A percentile compares a stretch with the other conserved stretches of the same genome.
Evolutionary conservation across 2,329 filamentous ascomycete species (phyloP).

Genomic region (Ilyonectria robusta): DNA sequence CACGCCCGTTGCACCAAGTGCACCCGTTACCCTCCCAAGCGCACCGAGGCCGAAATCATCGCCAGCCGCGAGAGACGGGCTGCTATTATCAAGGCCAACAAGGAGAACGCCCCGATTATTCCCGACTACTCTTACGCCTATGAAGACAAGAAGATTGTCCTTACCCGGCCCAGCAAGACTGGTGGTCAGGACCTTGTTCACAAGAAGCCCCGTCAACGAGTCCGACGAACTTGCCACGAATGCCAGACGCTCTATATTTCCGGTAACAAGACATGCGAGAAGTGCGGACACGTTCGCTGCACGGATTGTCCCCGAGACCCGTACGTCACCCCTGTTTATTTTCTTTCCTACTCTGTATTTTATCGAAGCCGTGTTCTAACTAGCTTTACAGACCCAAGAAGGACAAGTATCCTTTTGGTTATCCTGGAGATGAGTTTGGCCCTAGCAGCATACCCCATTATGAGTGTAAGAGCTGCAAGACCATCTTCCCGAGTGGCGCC

Average conservation of each 20-base stretch:
- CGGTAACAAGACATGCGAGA: conserved; percentile 73
- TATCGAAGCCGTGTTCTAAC: conserved; percentile 26
- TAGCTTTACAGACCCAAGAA: conserved; percentile 69
- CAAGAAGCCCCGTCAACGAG: conserved; percentile 79
- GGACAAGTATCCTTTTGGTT: conserved; percentile 78
- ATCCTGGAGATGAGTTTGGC: conserved; percentile 76
- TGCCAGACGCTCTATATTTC: conserved; percentile 75
- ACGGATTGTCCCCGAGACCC: conserved; percentile 86
- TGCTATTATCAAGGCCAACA: conserved; percentile 66
- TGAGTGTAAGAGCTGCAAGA: conserved; percentile 75
- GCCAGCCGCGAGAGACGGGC: conserved; percentile 67
- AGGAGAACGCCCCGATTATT: conserved; percentile 69
- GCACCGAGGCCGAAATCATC: conserved; percentile 68
- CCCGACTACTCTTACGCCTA: conserved; percentile 64
- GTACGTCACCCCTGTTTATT: conserved; percentile 63
- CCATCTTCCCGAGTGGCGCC: conserved; percentile 66
- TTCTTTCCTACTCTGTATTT: not conserved
- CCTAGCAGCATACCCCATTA: conserved; percentile 66
- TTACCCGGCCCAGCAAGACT: conserved; percentile 75
- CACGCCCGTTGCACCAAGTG: conserved; percentile 88
- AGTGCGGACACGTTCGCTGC: conserved; percentile 82
- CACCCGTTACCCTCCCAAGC: conserved; percentile 79
- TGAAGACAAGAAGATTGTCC: conserved; percentile 62
- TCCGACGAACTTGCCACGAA: conserved; percentile 82
- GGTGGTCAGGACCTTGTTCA: conserved; percentile 80